phyloP scores from a whole-genome alignment of 495 filamentous ascomycete genomes.

The Barbatosphaeria neglecta region DNA sequence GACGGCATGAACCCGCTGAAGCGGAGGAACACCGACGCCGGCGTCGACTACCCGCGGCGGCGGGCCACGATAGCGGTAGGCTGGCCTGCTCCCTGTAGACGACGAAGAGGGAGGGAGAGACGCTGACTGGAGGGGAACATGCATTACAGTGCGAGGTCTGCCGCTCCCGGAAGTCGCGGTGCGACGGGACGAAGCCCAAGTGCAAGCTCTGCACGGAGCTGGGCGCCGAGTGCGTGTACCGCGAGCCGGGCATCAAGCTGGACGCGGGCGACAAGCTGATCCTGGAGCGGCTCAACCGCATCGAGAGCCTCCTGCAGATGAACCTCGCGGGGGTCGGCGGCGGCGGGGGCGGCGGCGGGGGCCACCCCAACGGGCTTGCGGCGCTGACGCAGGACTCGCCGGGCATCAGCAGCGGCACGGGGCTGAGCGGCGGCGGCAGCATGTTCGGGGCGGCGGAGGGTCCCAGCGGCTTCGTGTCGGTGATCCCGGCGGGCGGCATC shows the following conservation, averaged over 20 bases:
- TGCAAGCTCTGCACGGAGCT: slow-evolving; percentile 75
- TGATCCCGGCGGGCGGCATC: slow-evolving; percentile 53
- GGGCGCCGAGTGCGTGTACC: slow-evolving; percentile 71
- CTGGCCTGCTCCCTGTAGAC: slow-evolving; percentile 4
- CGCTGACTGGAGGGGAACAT: no score
- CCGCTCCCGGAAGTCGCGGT: slow-evolving; percentile 70
- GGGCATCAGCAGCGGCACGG: slow-evolving; percentile 59
- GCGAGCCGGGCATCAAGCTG: slow-evolving; percentile 77
- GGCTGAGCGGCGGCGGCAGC: slow-evolving; percentile 53
- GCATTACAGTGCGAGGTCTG: slow-evolving; percentile 80
- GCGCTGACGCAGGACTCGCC: slow-evolving; percentile 47
- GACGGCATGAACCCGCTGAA: slow-evolving; percentile 45
- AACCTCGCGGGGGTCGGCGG: no score
- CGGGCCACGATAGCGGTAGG: slow-evolving; percentile 64
- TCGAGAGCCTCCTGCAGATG: slow-evolving; percentile 66
- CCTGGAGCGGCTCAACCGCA: slow-evolving; percentile 60
- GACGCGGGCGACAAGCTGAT: slow-evolving; percentile 81
- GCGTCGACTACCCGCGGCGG: slow-evolving; percentile 55
- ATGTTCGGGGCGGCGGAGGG: slow-evolving; percentile 28
- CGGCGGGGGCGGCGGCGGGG: no score
- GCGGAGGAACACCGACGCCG: slow-evolving; percentile 54
- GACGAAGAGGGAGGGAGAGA: no score
- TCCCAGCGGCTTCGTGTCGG: slow-evolving; percentile 36
- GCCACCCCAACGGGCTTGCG: slow-evolving; percentile 31
- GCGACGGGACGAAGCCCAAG: slow-evolving; percentile 72